Conservation (phyloP, 164 flowering plant genomes). For the Annona cherimola region DNA sequence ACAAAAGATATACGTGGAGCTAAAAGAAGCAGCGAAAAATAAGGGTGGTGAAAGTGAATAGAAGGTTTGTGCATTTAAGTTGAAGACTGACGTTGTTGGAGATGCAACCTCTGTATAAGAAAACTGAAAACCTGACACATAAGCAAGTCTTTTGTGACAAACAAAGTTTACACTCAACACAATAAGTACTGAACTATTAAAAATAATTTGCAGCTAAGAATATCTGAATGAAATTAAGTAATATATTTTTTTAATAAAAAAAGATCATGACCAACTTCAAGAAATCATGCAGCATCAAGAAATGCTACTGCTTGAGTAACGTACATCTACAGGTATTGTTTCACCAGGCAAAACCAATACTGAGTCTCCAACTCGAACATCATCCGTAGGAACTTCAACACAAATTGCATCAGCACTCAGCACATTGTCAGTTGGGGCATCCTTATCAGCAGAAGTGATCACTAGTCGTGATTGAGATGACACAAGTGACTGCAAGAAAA, state of each 20-base stretch:
- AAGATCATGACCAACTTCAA: not conserved
- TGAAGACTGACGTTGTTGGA: too few species aligned
- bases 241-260: not conserved
- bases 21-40: too few species aligned
- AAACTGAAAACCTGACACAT: not conserved
- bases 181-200: not conserved
- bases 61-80: too few species aligned
- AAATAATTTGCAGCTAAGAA: not conserved
- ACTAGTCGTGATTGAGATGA: constrained; percentile 83
- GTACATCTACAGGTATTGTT: constrained; percentile 87
- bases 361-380: constrained; percentile 81
- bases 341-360: constrained; percentile 92
- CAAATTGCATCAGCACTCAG: constrained; percentile 72
- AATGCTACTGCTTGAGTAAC: constrained; percentile 15
- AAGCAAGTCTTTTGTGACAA: too few species aligned
- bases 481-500: constrained; percentile 65
- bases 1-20: too few species aligned
- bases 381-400: constrained; percentile 83
- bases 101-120: too few species aligned
- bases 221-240: not conserved
- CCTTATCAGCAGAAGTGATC: constrained; percentile 55
- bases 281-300: not conserved
- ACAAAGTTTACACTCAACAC: too few species aligned
- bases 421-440: constrained; percentile 40
- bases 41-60: too few species aligned